Evolutionary conservation across 2,329 filamentous ascomycete genomes (phyloP).

Genomic region (Trichoderma hamatum): DNA sequence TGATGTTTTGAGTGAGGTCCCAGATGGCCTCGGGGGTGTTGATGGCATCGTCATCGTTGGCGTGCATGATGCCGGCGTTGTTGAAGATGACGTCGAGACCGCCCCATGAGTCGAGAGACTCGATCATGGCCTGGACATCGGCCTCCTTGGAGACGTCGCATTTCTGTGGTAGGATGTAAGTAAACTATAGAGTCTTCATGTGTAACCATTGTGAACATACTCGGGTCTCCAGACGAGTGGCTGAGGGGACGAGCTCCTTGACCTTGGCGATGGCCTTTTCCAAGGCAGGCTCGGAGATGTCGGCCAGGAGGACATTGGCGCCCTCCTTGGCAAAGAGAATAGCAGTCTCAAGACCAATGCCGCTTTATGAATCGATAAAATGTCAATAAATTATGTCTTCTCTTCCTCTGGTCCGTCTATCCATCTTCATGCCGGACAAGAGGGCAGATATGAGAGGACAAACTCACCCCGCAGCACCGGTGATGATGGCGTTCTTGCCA

Average conservation of each 20-base stretch:
- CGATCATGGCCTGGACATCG: slow-evolving; percentile 74
- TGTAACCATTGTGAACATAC: slow-evolving; percentile 40
- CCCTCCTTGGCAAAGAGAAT: slow-evolving; percentile 91
- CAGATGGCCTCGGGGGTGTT: slow-evolving; percentile 88
- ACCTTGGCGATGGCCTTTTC: slow-evolving; percentile 77
- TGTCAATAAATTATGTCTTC: slow-evolving; percentile 21
- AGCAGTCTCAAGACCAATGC: slow-evolving; percentile 88
- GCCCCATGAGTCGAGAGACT: slow-evolving; percentile 78
- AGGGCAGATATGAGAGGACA: not conserved
- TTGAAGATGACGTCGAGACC: slow-evolving; percentile 94
- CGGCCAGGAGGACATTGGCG: slow-evolving; percentile 80
- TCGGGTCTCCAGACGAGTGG: slow-evolving; percentile 62
- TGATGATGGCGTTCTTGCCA: slow-evolving; percentile 72
- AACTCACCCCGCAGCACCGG: slow-evolving; percentile 80
- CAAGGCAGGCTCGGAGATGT: slow-evolving; percentile 78
- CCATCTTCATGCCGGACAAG: not conserved
- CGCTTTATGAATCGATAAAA: slow-evolving; percentile 52
- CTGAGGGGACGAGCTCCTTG: slow-evolving; percentile 68
- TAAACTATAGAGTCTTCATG: not conserved
- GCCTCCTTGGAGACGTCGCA: slow-evolving; percentile 85
- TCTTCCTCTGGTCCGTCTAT: too few relatives aligned
- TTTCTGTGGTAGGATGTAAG: slow-evolving; percentile 33
- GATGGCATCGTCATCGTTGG: slow-evolving; percentile 75
- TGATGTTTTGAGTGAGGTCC: slow-evolving; percentile 92
- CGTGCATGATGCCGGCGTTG: slow-evolving; percentile 97